Evolutionary conservation across 192 early-diverging fungal species (phyloP).

Genomic region (Powellomyces hirtus): DNA sequence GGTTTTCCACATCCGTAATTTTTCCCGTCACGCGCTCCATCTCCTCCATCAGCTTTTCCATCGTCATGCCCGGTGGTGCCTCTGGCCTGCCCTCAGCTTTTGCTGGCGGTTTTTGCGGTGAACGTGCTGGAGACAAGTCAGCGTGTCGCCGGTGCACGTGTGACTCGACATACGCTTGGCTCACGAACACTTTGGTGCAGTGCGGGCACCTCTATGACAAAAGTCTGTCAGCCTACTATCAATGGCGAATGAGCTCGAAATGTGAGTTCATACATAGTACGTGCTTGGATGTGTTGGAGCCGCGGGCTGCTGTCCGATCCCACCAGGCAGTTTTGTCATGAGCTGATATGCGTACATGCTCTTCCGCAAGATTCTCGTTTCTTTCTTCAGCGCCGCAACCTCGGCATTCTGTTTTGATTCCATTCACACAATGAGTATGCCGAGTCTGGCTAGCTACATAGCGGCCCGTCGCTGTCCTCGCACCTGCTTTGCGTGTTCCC

Average conservation of each 20-base stretch:
- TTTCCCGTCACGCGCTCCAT: constrained; percentile 19
- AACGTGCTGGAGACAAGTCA: neutral
- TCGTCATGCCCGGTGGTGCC: neutral
- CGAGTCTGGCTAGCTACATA: neutral
- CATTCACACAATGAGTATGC: no score
- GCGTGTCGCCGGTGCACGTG: constrained; percentile 47
- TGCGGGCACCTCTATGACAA: constrained; percentile 31
- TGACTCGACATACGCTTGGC: constrained; percentile 30
- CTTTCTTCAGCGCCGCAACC: constrained; percentile 36
- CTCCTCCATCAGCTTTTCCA: constrained; percentile 18
- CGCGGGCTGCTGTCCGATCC: neutral
- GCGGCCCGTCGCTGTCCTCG: no score
- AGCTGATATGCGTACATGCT: constrained; percentile 52
- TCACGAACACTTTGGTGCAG: constrained; percentile 49
- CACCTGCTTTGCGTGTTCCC: constrained; percentile 33
- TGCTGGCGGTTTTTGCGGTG: neutral
- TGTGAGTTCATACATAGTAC: neutral
- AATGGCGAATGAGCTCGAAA: no score
- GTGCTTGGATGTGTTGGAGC: neutral
- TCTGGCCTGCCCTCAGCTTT: neutral
- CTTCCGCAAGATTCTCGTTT: constrained; percentile 46
- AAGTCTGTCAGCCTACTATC: neutral
- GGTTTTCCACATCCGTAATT: constrained; percentile 30
- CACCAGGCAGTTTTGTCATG: constrained; percentile 47
- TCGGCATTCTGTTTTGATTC: constrained; percentile 36